Evolutionary conservation across 192 early-diverging fungal genomes (phyloP).

Genomic region (Podila horticola): DNA sequence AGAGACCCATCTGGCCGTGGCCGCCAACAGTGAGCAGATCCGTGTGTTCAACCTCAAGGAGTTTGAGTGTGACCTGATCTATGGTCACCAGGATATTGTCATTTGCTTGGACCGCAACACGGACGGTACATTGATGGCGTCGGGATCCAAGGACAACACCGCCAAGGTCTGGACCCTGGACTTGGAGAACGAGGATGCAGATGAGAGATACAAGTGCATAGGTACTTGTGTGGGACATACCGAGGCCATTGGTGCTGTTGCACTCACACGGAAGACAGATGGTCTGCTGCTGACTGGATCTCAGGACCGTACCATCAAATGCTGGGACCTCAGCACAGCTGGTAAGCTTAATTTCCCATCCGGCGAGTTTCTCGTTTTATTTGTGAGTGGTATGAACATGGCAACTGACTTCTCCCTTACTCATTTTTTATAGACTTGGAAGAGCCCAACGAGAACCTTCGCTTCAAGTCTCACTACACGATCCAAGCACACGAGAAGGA

Average conservation of each 20-base stretch:
- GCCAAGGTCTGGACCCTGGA: slow-evolving; percentile 84
- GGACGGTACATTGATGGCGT: slow-evolving; percentile 77
- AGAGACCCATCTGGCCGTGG: slow-evolving; percentile 84
- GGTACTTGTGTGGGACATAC: slow-evolving; percentile 91
- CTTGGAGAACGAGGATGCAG: slow-evolving; percentile 61
- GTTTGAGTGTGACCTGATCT: slow-evolving; percentile 85
- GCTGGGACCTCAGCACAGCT: slow-evolving; percentile 83
- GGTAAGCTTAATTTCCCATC: slow-evolving; percentile 12
- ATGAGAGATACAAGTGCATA: slow-evolving; percentile 68
- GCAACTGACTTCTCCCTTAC: not conserved
- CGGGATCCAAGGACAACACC: slow-evolving; percentile 94
- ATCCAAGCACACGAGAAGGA: slow-evolving; percentile 97
- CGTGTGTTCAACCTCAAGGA: slow-evolving; percentile 85
- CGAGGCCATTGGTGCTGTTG: slow-evolving; percentile 91
- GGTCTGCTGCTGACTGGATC: slow-evolving; percentile 86
- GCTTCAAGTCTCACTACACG: slow-evolving; percentile 81
- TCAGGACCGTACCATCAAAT: slow-evolving; percentile 95
- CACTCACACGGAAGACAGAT: slow-evolving; percentile 72
- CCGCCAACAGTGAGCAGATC: slow-evolving; percentile 94
- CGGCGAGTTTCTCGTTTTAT: not conserved
- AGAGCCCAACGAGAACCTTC: slow-evolving; percentile 47
- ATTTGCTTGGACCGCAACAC: slow-evolving; percentile 78
- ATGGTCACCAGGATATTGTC: slow-evolving; percentile 91
- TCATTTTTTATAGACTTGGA: slow-evolving; percentile 34
- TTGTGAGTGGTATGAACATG: not conserved